Conservation (phyloP, 148 eudicot genomes). For the Chenopodium berlandieri region DNA sequence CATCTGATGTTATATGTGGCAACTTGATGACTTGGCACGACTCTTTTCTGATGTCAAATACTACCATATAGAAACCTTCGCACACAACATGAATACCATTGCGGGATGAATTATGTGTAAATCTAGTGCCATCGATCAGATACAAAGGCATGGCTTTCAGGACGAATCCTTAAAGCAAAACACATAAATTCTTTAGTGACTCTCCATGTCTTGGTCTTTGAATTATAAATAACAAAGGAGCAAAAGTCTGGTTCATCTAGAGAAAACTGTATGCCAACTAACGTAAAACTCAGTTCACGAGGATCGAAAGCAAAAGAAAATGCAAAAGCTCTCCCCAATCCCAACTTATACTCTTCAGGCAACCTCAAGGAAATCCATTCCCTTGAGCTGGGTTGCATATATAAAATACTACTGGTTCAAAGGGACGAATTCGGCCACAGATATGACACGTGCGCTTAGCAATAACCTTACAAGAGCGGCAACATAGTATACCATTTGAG, state of each 20-base stretch:
- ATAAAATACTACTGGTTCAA: background rate
- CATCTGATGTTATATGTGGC: background rate
- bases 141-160: background rate
- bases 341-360: background rate
- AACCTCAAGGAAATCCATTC: background rate
- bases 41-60: background rate
- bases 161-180: background rate
- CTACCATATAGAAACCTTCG: background rate
- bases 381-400: background rate
- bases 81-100: background rate
- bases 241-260: background rate
- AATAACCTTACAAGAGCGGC: background rate
- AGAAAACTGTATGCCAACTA: constrained; percentile 5
- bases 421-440: background rate
- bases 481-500: constrained; percentile 3
- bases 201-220: background rate
- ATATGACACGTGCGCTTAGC: background rate
- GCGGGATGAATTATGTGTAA: background rate
- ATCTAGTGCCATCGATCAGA: background rate
- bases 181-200: background rate
- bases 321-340: background rate
- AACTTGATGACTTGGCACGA: constrained; percentile 9
- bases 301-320: background rate
- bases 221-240: background rate
- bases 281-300: background rate